Conservation (phyloP, 2,329 filamentous ascomycete genomes). For the Colletotrichum spaethianum region DNA sequence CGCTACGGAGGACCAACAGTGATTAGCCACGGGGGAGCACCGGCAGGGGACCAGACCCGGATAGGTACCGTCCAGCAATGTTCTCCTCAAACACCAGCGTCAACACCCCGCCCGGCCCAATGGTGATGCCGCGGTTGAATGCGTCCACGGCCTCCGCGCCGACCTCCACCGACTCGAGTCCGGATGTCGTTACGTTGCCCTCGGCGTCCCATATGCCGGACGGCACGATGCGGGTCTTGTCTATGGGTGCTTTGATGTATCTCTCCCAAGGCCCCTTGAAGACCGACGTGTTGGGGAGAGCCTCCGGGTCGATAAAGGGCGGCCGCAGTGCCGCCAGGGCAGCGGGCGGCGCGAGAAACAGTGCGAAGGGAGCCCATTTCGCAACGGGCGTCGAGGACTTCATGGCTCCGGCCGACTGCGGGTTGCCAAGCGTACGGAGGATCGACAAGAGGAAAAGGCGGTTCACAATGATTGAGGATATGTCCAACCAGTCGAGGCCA, state of each 20-base stretch:
- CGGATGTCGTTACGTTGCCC: slow-evolving; percentile 49
- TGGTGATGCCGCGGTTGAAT: slow-evolving; percentile 44
- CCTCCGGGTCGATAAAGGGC: slow-evolving; percentile 42
- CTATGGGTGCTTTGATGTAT: slow-evolving; percentile 53
- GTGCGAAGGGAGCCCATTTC: slow-evolving; percentile 21
- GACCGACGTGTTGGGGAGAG: slow-evolving; percentile 50
- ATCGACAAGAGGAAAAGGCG: background rate
- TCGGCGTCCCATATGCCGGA: slow-evolving; percentile 50
- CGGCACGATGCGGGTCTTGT: slow-evolving; percentile 53
- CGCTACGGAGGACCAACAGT: slow-evolving; percentile 43
- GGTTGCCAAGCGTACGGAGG: background rate
- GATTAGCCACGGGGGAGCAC: slow-evolving; percentile 16
- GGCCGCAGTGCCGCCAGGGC: slow-evolving; percentile 29
- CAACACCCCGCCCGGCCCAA: slow-evolving; percentile 51
- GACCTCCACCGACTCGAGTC: slow-evolving; percentile 14
- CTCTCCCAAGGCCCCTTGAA: slow-evolving; percentile 57
- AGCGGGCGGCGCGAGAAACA: background rate
- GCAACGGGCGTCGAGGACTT: slow-evolving; percentile 11
- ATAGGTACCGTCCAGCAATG: slow-evolving; percentile 53
- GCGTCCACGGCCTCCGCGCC: slow-evolving; percentile 31
- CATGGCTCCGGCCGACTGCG: slow-evolving; percentile 12
- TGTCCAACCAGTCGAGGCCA: slow-evolving; percentile 16
- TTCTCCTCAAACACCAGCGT: slow-evolving; percentile 58
- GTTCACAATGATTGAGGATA: background rate
- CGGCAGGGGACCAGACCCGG: background rate